These are phyloP conservation scores for Xylaria venustula DNA, from an alignment of 495 filamentous ascomycete genomes.

Conservation along the genomic window DNA sequence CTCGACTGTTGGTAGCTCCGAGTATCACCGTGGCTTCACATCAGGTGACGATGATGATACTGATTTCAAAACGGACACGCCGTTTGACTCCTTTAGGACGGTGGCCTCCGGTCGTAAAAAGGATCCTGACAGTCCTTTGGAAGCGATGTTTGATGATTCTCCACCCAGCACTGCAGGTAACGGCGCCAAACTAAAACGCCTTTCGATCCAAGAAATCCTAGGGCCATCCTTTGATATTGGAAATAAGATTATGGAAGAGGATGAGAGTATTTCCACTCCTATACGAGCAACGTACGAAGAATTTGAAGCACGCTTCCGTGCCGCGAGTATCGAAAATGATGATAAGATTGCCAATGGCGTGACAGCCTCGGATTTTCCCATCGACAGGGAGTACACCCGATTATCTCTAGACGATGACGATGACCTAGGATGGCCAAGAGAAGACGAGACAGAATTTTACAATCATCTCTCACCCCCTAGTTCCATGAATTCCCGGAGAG, in stretches of 20 bases:
- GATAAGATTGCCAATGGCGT: constrained; percentile 1
- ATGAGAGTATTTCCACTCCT: constrained; percentile 59
- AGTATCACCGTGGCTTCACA: constrained; percentile 70
- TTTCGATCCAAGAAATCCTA: constrained; percentile 56
- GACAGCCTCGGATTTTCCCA: constrained; percentile 23
- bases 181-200: constrained; percentile 53
- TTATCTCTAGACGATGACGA: constrained; percentile 61
- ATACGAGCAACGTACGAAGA: constrained; percentile 36
- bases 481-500: constrained; percentile 44
- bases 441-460: constrained; percentile 51
- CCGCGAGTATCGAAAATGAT: constrained; percentile 16
- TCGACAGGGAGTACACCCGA: constrained; percentile 40
- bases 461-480: constrained; percentile 55
- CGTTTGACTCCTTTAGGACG: constrained; percentile 89
- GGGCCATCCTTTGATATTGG: constrained; percentile 48
- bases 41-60: constrained; percentile 83
- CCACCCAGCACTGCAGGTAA: constrained; percentile 53
- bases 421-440: constrained; percentile 58
- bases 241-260: constrained; percentile 63
- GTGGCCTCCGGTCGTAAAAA: constrained; percentile 62
- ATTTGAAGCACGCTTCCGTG: constrained; percentile 22
- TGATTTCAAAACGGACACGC: constrained; percentile 83
- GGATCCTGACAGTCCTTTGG: constrained; percentile 61
- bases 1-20: constrained; percentile 81
- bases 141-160: constrained; percentile 84